A percentile compares a stretch with the other conserved stretches of the same genome.
These are phyloP conservation scores for Fusarium mundagurra DNA, from an alignment of 2,329 filamentous ascomycete genomes.

Conservation along the genomic window DNA sequence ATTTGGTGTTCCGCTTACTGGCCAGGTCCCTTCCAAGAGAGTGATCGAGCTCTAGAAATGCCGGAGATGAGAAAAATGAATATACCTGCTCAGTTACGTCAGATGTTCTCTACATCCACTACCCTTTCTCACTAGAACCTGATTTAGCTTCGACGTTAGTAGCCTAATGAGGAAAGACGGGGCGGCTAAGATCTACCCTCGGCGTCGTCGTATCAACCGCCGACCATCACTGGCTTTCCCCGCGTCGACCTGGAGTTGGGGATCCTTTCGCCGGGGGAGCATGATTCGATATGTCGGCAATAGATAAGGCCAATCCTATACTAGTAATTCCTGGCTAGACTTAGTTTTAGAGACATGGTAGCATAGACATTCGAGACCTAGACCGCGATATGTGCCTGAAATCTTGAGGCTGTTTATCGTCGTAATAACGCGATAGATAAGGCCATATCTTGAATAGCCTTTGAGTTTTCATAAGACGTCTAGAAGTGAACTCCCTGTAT, in stretches of 20 bases:
- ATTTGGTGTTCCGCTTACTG: rapidly evolving
- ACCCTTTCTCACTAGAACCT: rapidly evolving
- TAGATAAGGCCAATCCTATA: background rate
- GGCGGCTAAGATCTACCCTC: background rate
- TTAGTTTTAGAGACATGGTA: background rate
- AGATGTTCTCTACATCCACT: rapidly evolving
- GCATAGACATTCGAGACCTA: rapidly evolving
- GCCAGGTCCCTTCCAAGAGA: rapidly evolving
- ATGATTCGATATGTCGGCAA: background rate
- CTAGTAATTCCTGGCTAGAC: background rate
- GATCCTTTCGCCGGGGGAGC: background rate
- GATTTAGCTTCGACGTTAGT: rapidly evolving
- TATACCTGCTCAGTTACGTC: background rate
- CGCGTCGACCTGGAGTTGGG: background rate
- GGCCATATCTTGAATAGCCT: background rate
- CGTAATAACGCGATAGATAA: background rate
- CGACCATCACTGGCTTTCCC: rapidly evolving
- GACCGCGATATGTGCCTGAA: background rate
- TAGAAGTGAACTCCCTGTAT: background rate
- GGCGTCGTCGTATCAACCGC: background rate
- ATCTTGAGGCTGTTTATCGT: background rate
- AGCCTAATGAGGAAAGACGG: background rate
- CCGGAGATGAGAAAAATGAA: background rate
- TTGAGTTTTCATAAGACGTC: background rate
- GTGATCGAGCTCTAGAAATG: rapidly evolving